Base-by-base conservation (phyloP, 148 eudicot genomes). In the Pharnaceum exiguum region DNA sequence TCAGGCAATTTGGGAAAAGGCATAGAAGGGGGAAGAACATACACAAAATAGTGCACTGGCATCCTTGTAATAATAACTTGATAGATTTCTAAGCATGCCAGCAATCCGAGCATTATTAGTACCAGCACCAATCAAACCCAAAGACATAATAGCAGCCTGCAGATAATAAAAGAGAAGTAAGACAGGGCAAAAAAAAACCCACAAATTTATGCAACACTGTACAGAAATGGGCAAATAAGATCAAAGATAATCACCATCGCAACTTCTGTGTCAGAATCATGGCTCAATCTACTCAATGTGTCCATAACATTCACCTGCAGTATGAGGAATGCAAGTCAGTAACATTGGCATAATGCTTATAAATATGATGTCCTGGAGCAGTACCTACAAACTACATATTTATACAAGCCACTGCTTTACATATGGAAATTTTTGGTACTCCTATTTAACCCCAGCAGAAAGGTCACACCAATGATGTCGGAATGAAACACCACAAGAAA, bases 61-160 rank as follows among this genome's bases (percentile, higher is more conserved):
- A 65, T 93, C 89, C 75, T 88, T 85, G 79, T 83, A 85, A 77
- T 93, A 85, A 68, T 93, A 85, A 71, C 89, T 85, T 2, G 99
- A 88, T 46, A 93, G 77, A 57, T 79, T 93, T 25, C 96, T 90
- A 48, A 93, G 83, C 96, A 93, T 93, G 75, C 85, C 96, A 57
- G 96, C 96, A 55, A 93, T 88, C 59, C 99, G 77, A 26, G 96
- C 99, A 59, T 93, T 93, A 72, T 93, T 93, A 46, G 99, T 93
- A 46, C 99, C 99, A 10, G 96, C 96, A 62, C 99, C 96, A 26
- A 93, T 93, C 71, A 93, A 77, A 38, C 99, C 99, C 66, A 93
- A 71, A 8, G 99, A 76, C 43, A 93, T 75, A 55, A 85, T 85
- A 46, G 98, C 98, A 55, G 98, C 90, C 97, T 90, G 84, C 50